Conservation (phyloP, 805 yeast genomes). For the Saccharomycopsis amapae region DNA sequence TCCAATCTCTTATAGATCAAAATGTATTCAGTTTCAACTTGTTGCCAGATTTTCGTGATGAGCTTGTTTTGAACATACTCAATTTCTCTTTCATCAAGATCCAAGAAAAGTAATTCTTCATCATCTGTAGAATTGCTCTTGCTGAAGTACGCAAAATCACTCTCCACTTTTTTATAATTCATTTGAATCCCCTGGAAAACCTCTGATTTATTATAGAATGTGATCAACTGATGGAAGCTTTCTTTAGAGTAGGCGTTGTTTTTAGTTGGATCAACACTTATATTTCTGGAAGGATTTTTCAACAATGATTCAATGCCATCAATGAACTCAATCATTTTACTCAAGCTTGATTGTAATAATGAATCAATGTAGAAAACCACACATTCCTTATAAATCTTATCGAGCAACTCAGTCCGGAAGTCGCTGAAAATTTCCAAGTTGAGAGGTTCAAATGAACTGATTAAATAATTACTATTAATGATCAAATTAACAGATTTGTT, state of each 20-base stretch:
- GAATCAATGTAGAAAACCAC: conserved; percentile 37
- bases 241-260: conserved; percentile 60
- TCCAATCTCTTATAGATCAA: conserved; percentile 48
- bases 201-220: conserved; percentile 52
- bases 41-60: conserved; percentile 59
- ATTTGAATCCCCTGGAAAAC: conserved; percentile 47
- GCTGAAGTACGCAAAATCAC: conserved; percentile 36
- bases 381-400: conserved; percentile 23
- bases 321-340: conserved; percentile 61
- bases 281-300: conserved; percentile 30
- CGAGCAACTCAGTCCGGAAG: conserved; percentile 26
- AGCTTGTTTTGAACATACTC: conserved; percentile 45
- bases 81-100: conserved; percentile 22
- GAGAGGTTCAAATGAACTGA: conserved; percentile 31
- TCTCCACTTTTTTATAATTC: conserved; percentile 47
- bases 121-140: not conserved
- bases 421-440: conserved; percentile 24
- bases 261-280: conserved; percentile 40
- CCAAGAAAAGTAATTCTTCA: conserved; percentile 16
- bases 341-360: conserved; percentile 50
- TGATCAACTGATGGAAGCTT: conserved; percentile 49
- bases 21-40: conserved; percentile 57
- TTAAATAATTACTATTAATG: conserved; percentile 47
- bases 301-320: conserved; percentile 51
- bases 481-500: conserved; percentile 41